Evolutionary conservation across 371 early-diverging fungal genomes (phyloP).

Genomic region (Apophysomyces ossiformis): DNA sequence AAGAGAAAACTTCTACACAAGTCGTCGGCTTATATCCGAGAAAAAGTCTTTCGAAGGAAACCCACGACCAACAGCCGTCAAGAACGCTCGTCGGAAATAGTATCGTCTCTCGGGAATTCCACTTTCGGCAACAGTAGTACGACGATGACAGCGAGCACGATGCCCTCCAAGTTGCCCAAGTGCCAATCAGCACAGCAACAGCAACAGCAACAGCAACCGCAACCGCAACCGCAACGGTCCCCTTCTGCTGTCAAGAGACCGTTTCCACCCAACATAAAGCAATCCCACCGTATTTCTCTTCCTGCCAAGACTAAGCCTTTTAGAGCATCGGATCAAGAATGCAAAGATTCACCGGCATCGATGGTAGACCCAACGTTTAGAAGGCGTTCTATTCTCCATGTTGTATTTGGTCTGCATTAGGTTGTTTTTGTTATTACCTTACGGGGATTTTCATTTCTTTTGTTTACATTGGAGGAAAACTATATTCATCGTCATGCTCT

Average conservation of each 20-base stretch:
- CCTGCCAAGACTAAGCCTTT: neutral
- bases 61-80: neutral
- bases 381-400: neutral
- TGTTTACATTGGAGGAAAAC: too few species aligned
- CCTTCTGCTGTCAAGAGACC: too few species aligned
- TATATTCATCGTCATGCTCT: too few species aligned
- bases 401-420: neutral
- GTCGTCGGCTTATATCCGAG: neutral
- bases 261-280: neutral
- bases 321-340: neutral
- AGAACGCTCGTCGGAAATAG: neutral
- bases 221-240: too few species aligned
- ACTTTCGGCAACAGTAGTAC: neutral
- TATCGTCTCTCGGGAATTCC: neutral
- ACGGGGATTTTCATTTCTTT: too few species aligned
- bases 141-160: too few species aligned
- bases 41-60: neutral
- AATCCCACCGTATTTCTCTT: neutral
- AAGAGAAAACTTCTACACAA: conserved; percentile 1
- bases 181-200: too few species aligned
- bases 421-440: neutral
- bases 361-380: neutral
- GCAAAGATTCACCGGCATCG: neutral
- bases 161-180: too few species aligned
- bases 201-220: too few species aligned